A percentile compares a stretch with the other conserved stretches of the same genome.
These are phyloP conservation scores for Aspergillus pseudotamarii DNA, from an alignment of 2,329 filamentous ascomycete species.

Conservation along the genomic window DNA sequence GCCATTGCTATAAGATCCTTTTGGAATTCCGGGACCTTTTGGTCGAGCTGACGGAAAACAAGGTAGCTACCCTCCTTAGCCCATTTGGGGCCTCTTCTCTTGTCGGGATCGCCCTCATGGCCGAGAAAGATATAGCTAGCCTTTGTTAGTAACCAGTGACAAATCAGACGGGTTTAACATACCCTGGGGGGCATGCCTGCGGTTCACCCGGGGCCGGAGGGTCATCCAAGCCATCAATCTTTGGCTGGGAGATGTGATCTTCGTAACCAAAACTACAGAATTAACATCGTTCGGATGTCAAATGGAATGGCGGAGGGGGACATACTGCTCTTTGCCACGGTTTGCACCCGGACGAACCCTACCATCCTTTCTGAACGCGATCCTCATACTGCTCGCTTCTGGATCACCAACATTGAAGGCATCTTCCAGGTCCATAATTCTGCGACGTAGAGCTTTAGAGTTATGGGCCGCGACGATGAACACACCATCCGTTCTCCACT, in stretches of 20 bases:
- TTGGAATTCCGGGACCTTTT: constrained; percentile 50
- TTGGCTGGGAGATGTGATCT: constrained; percentile 47
- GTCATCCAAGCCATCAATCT: constrained; percentile 33
- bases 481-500: constrained; percentile 18
- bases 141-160: rapidly evolving
- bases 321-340: constrained; percentile 15
- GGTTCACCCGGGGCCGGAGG: constrained; percentile 29
- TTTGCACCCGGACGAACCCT: constrained; percentile 4
- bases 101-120: constrained; percentile 19
- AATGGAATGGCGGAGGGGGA: neutral
- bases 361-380: constrained; percentile 9
- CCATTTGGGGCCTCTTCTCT: constrained; percentile 37
- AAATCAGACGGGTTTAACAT: neutral
- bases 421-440: constrained; percentile 14
- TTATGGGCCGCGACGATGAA: constrained; percentile 22
- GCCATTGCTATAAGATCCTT: constrained; percentile 38
- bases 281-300: neutral
- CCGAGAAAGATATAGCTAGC: constrained; percentile 34
- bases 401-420: constrained; percentile 13
- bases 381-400: constrained; percentile 9
- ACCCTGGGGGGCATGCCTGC: constrained; percentile 35
- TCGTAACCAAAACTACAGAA: constrained; percentile 44
- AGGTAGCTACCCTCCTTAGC: constrained; percentile 50
- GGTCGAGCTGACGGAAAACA: constrained; percentile 47
- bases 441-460: constrained; percentile 12